Base-by-base conservation (phyloP, 176 grass and related monocot species). In the Saccharum spontaneum region DNA sequence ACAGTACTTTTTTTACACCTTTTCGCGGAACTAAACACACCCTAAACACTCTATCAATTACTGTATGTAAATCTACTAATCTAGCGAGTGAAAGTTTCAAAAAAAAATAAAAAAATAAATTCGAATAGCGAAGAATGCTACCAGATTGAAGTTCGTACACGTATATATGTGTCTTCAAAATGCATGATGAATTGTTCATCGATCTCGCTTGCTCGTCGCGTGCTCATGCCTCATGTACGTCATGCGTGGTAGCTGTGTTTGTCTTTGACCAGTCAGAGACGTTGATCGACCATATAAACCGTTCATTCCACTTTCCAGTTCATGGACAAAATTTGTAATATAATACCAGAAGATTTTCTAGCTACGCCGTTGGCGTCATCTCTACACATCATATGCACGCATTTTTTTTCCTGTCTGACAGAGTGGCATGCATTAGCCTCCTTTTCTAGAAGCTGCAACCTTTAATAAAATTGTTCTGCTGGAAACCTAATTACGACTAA, bases 371-470 rank as follows among this genome's bases (percentile, higher is more conserved):
- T 5, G 50, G 48, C 26, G 33, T 34, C 7, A n/a, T 61, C 38
- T 63, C 17, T n/a, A 30, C 17, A 62, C 20, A 37, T 75, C 59
- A 45, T 36, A 36, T 44, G 4, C 6, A 82, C 37, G 49, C 48
- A 50, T 37, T 10, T 36, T 28, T 7, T 59, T 13, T 63, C 61
- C 16, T 15, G 22, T 31, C 30, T 22, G 44, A 68, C 16, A 55
- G 15, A 77, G 10, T 31, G 54, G 22, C 20, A 59, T 43, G 22
- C 20, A 57, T 31, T 11, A 34, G 10, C 8, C 4, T 20, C 48
- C 10, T 63, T 70, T 31, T 85, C 64, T 69, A 60, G 64, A 85
- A 34, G 83, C 52, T 16, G 17, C 23, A 85, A 45, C 23, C 16
- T 28, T 57, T n/a, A 61, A 38, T 26, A 4, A 10, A 38, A 31